Base-by-base conservation (phyloP, 495 filamentous ascomycete genomes). In the Penicillium herquei region DNA sequence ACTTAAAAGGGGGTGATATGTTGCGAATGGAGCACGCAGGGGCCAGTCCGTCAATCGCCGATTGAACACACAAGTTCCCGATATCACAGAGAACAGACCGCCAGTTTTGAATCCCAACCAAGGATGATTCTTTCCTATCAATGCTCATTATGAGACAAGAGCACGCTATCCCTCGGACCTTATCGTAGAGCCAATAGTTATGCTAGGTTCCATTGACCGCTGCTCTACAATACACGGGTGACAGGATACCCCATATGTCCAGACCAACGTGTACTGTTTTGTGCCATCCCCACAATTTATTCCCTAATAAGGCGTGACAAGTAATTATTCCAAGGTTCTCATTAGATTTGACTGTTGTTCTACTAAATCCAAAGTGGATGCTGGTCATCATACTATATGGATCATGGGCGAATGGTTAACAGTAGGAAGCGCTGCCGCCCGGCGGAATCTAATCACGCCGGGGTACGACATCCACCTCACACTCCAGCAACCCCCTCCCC, bases 21-120 rank as follows among this genome's bases (percentile, higher is more conserved):
- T 44, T 26, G 41, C 41, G 41, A n/a, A n/a, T n/a, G n/a, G n/a
- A n/a, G n/a, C n/a, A 7, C 34, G 46, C 46, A 49, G 31, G 46
- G 46, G 34, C 46, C 46, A 49, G 16, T 4, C 37, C 41, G 18
- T 49, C 52, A 49, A 55, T 55, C 52, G 52, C 43, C 52, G 52
- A 55, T 39, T 55, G 44, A 53, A 45, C 10, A n/a, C 42, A 8
- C 1, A 18, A 34, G 32, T 18, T 32, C 46, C 46, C 33, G 46
- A 49, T n/a, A 49, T 49, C 31, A 49, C 34, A 49, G 34, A 37
- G 46, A 49, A 13, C 46, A 35, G 46, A 37, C 46, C 45, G 45
- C 45, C 45, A 48, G 26, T 48, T 48, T 33, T n/a, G 12, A 48
- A 13, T 16, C 33, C 8, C 14, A 34, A 17, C 12, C 14, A 48